Evolutionary conservation across 2,329 filamentous ascomycete genomes (phyloP).

Genomic region (Hymenoscyphus occultus): DNA sequence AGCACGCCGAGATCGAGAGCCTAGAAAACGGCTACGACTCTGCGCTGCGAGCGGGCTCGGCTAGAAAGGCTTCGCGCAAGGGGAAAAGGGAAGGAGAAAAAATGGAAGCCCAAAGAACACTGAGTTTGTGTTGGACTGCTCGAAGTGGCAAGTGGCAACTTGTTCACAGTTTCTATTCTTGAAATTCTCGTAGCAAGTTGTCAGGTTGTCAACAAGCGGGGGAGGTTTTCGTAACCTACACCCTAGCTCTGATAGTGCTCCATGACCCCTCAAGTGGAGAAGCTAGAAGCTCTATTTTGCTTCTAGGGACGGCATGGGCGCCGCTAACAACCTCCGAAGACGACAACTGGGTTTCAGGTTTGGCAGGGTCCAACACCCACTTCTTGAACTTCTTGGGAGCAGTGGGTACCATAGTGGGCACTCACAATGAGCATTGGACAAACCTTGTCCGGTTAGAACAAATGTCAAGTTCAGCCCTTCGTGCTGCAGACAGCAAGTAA

Average conservation of each 20-base stretch:
- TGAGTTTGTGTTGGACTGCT: not conserved
- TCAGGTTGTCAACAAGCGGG: slow-evolving; percentile 1
- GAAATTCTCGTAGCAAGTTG: slow-evolving; percentile 1
- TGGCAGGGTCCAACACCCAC: not conserved
- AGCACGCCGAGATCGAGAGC: not conserved
- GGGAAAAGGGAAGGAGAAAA: not conserved
- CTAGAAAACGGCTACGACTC: not conserved
- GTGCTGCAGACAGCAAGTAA: not conserved
- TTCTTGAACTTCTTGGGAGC: not conserved
- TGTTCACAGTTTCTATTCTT: not conserved
- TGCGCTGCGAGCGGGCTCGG: not conserved
- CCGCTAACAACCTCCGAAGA: slow-evolving; percentile 1
- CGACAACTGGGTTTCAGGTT: slow-evolving; percentile 2
- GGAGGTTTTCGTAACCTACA: not conserved
- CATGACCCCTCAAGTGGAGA: slow-evolving; percentile 1
- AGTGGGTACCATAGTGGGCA: not conserved
- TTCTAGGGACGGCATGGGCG: not conserved
- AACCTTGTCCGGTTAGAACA: not conserved
- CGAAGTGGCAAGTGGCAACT: slow-evolving; percentile 1
- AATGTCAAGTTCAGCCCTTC: not conserved
- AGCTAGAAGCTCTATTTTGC: slow-evolving; percentile 2
- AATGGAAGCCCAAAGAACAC: not conserved
- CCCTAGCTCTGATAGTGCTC: not conserved
- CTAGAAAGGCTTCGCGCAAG: not conserved
- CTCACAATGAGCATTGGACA: not conserved